These are phyloP conservation scores for Gynandropsis gynandra DNA, from an alignment of 345 rosid genomes.

Conservation along the genomic window DNA sequence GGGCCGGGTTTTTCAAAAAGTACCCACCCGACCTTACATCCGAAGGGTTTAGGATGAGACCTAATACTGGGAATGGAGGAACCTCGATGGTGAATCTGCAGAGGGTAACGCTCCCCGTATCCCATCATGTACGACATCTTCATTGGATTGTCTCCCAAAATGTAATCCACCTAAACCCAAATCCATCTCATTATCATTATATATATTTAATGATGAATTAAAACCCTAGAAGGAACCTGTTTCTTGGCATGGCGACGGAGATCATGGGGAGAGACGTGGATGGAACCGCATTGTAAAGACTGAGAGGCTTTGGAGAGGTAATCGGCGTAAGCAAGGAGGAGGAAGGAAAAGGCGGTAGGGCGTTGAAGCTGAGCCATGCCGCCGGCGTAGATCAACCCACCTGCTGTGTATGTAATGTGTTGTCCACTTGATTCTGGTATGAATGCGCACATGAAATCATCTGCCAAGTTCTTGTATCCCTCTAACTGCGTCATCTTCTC, in stretches of 20 bases:
- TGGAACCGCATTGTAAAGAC: constrained; percentile 47
- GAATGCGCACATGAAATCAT: constrained; percentile 73
- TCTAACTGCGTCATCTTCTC: constrained; percentile 38
- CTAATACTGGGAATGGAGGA: constrained; percentile 57
- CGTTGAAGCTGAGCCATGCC: constrained; percentile 89
- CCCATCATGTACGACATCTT: constrained; percentile 88
- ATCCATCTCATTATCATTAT: not conserved
- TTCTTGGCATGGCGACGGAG: constrained; percentile 69
- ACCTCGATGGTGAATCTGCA: constrained; percentile 78
- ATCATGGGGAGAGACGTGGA: constrained; percentile 32
- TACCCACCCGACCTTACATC: constrained; percentile 53
- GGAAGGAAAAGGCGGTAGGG: constrained; percentile 67
- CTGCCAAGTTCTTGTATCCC: constrained; percentile 65
- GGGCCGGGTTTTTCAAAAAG: constrained; percentile 53
- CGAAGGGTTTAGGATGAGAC: constrained; percentile 42
- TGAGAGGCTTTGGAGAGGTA: constrained; percentile 64
- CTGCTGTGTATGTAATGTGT: constrained; percentile 67
- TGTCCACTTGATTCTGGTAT: constrained; percentile 53
- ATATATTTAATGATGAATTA: not conserved
- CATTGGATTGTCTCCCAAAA: constrained; percentile 79
- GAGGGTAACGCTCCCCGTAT: constrained; percentile 57
- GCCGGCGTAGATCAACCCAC: constrained; percentile 73
- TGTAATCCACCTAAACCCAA: constrained; percentile 42
- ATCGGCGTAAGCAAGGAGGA: constrained; percentile 71
- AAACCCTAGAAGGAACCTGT: constrained; percentile 27